phyloP scores from a whole-genome alignment of 2,329 filamentous ascomycete genomes.

The Chrysoporthe cubensis region DNA sequence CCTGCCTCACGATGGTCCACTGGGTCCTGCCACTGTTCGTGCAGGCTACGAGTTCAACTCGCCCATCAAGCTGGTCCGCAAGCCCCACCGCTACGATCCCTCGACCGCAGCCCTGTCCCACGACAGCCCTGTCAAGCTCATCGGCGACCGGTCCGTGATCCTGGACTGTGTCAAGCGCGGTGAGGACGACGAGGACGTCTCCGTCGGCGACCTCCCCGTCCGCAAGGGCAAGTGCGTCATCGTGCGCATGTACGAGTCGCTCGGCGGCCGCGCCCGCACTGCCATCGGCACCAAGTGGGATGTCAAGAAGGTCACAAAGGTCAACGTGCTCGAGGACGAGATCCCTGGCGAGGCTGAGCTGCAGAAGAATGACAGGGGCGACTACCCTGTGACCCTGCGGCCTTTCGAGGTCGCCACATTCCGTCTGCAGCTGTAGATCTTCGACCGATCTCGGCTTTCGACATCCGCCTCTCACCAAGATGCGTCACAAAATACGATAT shows the following conservation, averaged over 20 bases:
- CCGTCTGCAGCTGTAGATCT: conserved; percentile 58
- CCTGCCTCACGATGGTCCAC: conserved; percentile 75
- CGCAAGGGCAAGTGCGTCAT: conserved; percentile 80
- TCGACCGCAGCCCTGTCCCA: conserved; percentile 32
- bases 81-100: conserved; percentile 32
- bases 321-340: conserved; percentile 82
- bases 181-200: conserved; percentile 81
- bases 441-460: too few relatives aligned
- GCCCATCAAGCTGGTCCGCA: conserved; percentile 64
- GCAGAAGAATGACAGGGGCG: conserved; percentile 53
- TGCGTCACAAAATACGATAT: not conserved
- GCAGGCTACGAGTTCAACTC: conserved; percentile 92
- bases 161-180: conserved; percentile 92
- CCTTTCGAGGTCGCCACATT: conserved; percentile 88
- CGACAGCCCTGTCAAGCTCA: conserved; percentile 65
- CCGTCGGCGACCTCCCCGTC: conserved; percentile 61
- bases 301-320: conserved; percentile 79
- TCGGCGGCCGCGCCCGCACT: conserved; percentile 80
- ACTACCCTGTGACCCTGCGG: conserved; percentile 67
- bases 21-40: conserved; percentile 75
- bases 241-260: conserved; percentile 81
- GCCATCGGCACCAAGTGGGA: conserved; percentile 69
- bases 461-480: not conserved
- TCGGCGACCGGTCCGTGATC: conserved; percentile 69
- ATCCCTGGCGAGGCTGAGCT: conserved; percentile 62